Conservation (phyloP, 108 stramenopile genomes). For the Pseudonitzschia pungens region DNA sequence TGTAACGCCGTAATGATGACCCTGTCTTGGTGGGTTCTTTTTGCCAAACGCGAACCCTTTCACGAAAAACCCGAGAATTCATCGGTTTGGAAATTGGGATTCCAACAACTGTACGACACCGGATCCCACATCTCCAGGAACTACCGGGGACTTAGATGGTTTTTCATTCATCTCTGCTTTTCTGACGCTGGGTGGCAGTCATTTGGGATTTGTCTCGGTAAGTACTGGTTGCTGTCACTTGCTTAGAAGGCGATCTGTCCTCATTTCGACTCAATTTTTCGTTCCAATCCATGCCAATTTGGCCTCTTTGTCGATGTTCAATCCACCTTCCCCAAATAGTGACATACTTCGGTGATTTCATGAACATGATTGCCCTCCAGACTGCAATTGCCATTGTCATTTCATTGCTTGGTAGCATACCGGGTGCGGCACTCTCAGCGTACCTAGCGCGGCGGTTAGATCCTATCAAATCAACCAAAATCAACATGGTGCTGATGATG, state of each 20-base stretch:
- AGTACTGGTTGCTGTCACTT: neutral
- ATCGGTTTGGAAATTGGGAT: constrained; percentile 47
- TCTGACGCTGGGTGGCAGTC: constrained; percentile 49
- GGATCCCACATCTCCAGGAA: constrained; percentile 30
- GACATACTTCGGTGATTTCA: constrained; percentile 52
- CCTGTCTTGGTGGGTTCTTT: constrained; percentile 51
- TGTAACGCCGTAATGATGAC: constrained; percentile 29
- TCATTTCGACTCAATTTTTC: neutral
- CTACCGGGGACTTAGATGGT: constrained; percentile 49
- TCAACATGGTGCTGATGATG: constrained; percentile 25
- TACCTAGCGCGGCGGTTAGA: constrained; percentile 21
- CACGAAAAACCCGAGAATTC: constrained; percentile 39
- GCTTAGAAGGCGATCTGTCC: too few species aligned
- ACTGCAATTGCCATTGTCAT: constrained; percentile 44
- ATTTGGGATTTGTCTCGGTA: constrained; percentile 38
- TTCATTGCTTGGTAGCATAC: constrained; percentile 45
- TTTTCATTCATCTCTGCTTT: constrained; percentile 48
- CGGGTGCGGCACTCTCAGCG: constrained; percentile 40
- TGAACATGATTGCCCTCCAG: constrained; percentile 45
- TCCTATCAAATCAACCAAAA: constrained; percentile 37
- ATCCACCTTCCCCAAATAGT: too few species aligned
- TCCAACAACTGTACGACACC: constrained; percentile 44
- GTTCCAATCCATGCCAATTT: neutral
- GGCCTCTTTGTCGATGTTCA: neutral
- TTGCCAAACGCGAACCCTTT: constrained; percentile 44